Percentiles rank a stretch among this genome's conserved stretches.
These are phyloP conservation scores for Lactarius tabidus DNA, from an alignment of 768 basidiomycete species.

Conservation along the genomic window DNA sequence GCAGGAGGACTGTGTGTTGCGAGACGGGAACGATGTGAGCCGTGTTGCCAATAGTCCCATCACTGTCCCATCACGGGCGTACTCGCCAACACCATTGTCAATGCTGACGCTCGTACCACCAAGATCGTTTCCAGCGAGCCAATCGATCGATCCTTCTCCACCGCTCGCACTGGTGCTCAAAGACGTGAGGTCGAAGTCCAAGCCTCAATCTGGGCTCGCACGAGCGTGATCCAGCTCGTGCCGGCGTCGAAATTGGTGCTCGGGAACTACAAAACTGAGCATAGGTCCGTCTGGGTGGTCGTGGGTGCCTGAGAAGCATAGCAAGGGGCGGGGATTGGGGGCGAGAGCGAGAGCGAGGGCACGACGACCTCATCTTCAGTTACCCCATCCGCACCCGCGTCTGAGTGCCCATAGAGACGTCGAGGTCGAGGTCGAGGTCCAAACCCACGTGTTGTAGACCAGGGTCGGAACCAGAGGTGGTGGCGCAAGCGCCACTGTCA, in stretches of 20 bases:
- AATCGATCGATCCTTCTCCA: no score
- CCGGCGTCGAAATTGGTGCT: no score
- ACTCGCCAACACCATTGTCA: no score
- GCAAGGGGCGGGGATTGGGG: not conserved
- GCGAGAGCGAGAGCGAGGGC: not conserved
- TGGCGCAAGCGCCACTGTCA: not conserved
- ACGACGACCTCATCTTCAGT: not conserved
- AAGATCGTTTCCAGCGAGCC: not conserved
- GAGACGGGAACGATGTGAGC: no score
- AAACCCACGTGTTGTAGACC: not conserved
- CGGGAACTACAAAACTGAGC: not conserved
- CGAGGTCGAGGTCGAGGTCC: not conserved
- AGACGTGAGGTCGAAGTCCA: no score
- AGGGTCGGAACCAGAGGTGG: not conserved
- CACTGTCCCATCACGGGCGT: no score
- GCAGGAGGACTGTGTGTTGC: no score
- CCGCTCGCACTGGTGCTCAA: no score
- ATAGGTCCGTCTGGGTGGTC: slow-evolving; percentile 14
- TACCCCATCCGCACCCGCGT: no score
- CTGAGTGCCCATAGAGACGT: slow-evolving; percentile 1
- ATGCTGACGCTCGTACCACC: not conserved
- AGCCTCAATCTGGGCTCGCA: no score
- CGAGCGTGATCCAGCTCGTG: no score
- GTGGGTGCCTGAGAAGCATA: not conserved
- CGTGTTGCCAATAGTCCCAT: no score